Evolutionary conservation across 2,329 filamentous ascomycete genomes (phyloP), one percentile per base, ranked within the genome.

Genomic region (Fusarium sp.): DNA sequence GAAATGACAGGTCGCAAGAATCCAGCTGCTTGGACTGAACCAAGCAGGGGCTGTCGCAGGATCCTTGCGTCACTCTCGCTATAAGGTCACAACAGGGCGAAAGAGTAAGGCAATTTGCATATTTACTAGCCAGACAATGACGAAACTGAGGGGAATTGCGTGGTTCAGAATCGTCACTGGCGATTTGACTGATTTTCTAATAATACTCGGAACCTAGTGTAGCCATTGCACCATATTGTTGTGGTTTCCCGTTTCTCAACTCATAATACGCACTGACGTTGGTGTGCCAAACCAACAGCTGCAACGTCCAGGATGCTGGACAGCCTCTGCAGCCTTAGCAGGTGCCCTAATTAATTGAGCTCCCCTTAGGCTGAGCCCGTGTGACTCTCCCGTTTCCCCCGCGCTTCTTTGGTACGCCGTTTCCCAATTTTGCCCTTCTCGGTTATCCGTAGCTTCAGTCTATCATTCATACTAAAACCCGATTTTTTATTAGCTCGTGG

Each of bases 201-300:
- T 13, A 24, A 35, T 39, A 42, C 22, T 30, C 35, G 16, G 31
- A 5, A n/a, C 28, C 18, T n/a, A 36, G 14, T 38, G 26, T 15
- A 41, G 39, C 16, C 22, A 8, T 31, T 24, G 15, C 9, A n/a
- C 31, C 41, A 3, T 33, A 33, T 31, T 62, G 53, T 22, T 41
- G 41, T 33, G 28, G 35, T 44, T 33, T 39, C 33, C 41, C 22
- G 35, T 44, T 33, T 39, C 33, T 47, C 22, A 48, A 44, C 35
- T 48, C 26, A 28, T 31, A 36, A 20, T 35, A 33, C 24, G 38
- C 60, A 45, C 41, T 69, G 45, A 57, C 30, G 16, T 50, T 73
- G 65, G 70, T 73, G 70, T 72, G 70, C 56, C 65, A 72, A 66
- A 70, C 70, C 56, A 50, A 57, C 65, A 48, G 47, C 66, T 73